A percentile compares a stretch with the other conserved stretches of the same genome.
phyloP scores from a whole-genome alignment of 495 filamentous ascomycete species.

The Neurospora sp. region DNA sequence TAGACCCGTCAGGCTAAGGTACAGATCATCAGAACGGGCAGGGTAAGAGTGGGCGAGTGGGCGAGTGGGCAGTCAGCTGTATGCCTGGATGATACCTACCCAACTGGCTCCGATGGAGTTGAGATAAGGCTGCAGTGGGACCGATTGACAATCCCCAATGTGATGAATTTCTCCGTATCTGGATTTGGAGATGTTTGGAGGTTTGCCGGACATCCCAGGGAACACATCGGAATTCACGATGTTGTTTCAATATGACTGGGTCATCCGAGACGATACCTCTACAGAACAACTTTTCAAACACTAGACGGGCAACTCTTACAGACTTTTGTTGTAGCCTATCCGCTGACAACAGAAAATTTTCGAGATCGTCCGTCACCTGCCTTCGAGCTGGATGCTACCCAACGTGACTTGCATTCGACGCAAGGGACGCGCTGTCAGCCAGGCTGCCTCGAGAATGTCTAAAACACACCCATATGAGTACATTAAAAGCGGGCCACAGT shows the following conservation, averaged over 20 bases:
- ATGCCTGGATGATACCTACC: neutral
- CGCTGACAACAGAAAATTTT: neutral
- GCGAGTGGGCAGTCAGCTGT: neutral
- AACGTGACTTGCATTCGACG: neutral
- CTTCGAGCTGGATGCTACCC: neutral
- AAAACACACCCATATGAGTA: neutral
- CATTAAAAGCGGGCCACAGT: neutral
- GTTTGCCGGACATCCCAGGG: neutral
- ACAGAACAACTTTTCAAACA: neutral
- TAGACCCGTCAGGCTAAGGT: neutral
- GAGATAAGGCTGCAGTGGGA: neutral
- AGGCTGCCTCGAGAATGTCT: neutral
- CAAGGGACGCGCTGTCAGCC: neutral
- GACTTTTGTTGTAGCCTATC: neutral
- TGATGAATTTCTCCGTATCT: neutral
- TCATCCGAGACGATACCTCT: neutral
- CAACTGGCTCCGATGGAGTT: neutral
- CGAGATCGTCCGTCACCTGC: neutral
- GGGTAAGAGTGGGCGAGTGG: neutral
- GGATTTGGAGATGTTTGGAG: neutral
- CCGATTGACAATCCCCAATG: neutral
- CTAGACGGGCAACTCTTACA: neutral
- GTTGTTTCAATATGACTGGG: neutral
- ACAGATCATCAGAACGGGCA: neutral
- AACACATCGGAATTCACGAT: neutral